Evolutionary conservation across 768 basidiomycete species (phyloP).

Genomic region (Boletus rubroflammeus): DNA sequence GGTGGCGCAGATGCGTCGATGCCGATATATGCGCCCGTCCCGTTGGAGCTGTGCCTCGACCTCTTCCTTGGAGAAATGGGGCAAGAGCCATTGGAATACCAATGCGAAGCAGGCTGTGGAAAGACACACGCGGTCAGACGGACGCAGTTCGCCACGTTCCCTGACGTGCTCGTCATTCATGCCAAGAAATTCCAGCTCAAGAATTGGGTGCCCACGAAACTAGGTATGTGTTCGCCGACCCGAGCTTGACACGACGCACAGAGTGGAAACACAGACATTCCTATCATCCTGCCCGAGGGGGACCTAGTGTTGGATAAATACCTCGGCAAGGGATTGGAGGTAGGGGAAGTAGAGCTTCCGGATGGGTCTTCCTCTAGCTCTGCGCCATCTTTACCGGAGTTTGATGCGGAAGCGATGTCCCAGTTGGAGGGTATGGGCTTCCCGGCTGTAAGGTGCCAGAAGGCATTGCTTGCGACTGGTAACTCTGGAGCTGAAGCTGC

Average conservation of each 20-base stretch:
- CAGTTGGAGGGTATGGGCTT: constrained; percentile 92
- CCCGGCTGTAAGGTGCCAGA: constrained; percentile 79
- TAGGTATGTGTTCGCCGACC: constrained; percentile 52
- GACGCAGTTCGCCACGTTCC: constrained; percentile 79
- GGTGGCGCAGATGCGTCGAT: constrained; percentile 33
- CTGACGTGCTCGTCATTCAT: constrained; percentile 83
- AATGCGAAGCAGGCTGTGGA: constrained; percentile 69
- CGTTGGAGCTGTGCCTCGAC: constrained; percentile 59
- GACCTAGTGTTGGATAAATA: constrained; percentile 63
- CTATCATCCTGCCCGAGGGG: constrained; percentile 62
- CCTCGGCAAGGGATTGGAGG: constrained; percentile 67
- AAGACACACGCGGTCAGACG: constrained; percentile 68
- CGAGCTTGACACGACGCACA: not conserved
- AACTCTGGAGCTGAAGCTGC: constrained; percentile 72
- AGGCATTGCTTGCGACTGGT: constrained; percentile 87
- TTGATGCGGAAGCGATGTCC: constrained; percentile 70
- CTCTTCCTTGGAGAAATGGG: constrained; percentile 42
- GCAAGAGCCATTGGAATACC: constrained; percentile 71
- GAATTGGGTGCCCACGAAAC: constrained; percentile 95
- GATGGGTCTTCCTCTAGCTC: constrained; percentile 41
- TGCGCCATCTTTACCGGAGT: constrained; percentile 50
- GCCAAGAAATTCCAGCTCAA: constrained; percentile 93
- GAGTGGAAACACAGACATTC: constrained; percentile 62
- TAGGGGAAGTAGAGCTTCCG: constrained; percentile 66
- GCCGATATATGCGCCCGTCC: constrained; percentile 58